These are phyloP conservation scores for Polychytrium aggregatum DNA, from an alignment of 192 early-diverging fungal genomes.

Conservation along the genomic window DNA sequence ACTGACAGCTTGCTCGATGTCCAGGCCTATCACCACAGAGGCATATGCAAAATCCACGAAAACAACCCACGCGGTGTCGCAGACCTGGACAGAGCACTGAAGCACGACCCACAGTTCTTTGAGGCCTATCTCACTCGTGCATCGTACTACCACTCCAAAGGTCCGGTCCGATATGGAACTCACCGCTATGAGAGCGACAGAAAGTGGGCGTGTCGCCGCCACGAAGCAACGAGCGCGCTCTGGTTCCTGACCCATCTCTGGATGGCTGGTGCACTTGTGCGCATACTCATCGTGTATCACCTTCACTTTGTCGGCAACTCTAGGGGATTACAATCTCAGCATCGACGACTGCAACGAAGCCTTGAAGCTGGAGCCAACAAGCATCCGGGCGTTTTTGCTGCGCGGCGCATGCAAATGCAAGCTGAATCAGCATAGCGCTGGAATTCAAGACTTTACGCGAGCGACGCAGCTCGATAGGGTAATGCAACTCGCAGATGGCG, in stretches of 20 bases:
- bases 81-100: constrained; percentile 29
- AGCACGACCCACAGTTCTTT: constrained; percentile 35
- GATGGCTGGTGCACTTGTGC: no score
- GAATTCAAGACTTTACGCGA: constrained; percentile 33
- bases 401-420: constrained; percentile 37
- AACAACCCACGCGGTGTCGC: constrained; percentile 18
- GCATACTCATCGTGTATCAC: no score
- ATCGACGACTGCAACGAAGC: constrained; percentile 41
- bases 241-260: no score
- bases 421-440: constrained; percentile 21
- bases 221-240: no score
- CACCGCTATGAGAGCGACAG: no score
- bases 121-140: constrained; percentile 39
- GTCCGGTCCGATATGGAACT: no score
- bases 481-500: no score
- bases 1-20: constrained; percentile 3
- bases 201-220: no score
- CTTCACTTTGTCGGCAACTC: no score
- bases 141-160: constrained; percentile 30
- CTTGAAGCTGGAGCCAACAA: constrained; percentile 37
- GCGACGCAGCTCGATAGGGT: constrained; percentile 34
- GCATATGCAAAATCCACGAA: constrained; percentile 32
- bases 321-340: no score
- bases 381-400: constrained; percentile 34
- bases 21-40: constrained; percentile 45